Percentiles rank a stretch among this genome's conserved stretches.
phyloP scores from a whole-genome alignment of 1,284 basidiomycete genomes.

The Stereum hirsutum region DNA sequence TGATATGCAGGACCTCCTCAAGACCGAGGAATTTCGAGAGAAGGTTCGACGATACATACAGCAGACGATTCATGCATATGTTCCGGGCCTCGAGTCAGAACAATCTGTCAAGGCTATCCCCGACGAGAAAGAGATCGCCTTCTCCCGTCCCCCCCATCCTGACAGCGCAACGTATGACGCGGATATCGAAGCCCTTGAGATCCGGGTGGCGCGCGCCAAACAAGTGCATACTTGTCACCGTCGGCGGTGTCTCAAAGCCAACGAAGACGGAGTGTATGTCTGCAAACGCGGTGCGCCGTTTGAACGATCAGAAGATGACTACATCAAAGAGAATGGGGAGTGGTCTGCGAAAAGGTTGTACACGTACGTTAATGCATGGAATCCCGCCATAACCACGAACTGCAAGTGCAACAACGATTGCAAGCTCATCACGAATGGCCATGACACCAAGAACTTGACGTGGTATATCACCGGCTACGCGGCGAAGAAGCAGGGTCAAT shows the following conservation, averaged over 20 bases:
- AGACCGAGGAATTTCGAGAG: not conserved
- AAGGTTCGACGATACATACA: not conserved
- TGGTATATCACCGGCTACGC: conserved; percentile 14
- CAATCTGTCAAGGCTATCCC: not conserved
- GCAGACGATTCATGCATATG: not conserved
- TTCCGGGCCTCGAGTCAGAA: not conserved
- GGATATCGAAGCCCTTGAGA: not conserved
- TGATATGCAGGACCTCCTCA: not conserved
- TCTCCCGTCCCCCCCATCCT: not conserved
- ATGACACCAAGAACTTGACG: conserved; percentile 15
- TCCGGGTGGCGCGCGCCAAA: conserved; percentile 13
- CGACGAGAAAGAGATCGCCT: not conserved
- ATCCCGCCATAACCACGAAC: conserved; percentile 16
- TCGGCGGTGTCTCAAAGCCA: conserved; percentile 14
- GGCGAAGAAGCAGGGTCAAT: conserved; percentile 15
- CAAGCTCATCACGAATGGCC: conserved; percentile 24
- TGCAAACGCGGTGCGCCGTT: conserved; percentile 31
- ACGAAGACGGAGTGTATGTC: conserved; percentile 12
- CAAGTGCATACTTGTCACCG: conserved; percentile 24
- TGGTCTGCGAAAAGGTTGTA: conserved; percentile 16
- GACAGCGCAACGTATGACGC: not conserved
- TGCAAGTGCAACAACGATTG: conserved; percentile 24
- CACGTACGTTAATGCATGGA: conserved; percentile 21
- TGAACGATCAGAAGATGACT: conserved; percentile 10
- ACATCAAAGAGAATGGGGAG: conserved; percentile 14